phyloP scores from a whole-genome alignment of 2,329 filamentous ascomycete genomes.

The Penicillium capsulatum region DNA sequence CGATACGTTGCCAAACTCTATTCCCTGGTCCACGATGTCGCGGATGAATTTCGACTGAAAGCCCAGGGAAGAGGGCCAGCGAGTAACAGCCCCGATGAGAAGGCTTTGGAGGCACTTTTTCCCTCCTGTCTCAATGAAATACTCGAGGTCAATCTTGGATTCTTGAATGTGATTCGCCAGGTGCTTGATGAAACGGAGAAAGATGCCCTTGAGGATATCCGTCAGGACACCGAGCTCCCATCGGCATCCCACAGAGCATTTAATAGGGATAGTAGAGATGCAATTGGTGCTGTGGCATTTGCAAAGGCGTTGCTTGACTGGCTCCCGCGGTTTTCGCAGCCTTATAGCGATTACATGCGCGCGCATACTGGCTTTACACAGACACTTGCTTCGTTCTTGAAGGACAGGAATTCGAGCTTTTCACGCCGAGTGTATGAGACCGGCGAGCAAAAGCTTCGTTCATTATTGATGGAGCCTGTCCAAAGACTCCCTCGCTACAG shows the following conservation, averaged over 20 bases:
- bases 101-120: slow-evolving; percentile 72
- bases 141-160: slow-evolving; percentile 72
- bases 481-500: slow-evolving; percentile 92
- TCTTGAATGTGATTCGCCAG: slow-evolving; percentile 69
- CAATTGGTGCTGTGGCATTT: slow-evolving; percentile 72
- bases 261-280: slow-evolving; percentile 56
- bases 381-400: slow-evolving; percentile 72
- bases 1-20: slow-evolving; percentile 86
- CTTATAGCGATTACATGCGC: slow-evolving; percentile 89
- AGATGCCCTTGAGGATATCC: slow-evolving; percentile 71
- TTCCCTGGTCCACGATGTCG: slow-evolving; percentile 75
- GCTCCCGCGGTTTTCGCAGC: slow-evolving; percentile 88
- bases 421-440: slow-evolving; percentile 73
- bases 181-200: slow-evolving; percentile 81
- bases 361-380: slow-evolving; percentile 83
- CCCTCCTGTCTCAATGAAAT: slow-evolving; percentile 77
- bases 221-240: slow-evolving; percentile 52
- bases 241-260: slow-evolving; percentile 37
- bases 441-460: slow-evolving; percentile 86
- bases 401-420: slow-evolving; percentile 73
- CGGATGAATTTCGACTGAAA: slow-evolving; percentile 71
- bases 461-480: slow-evolving; percentile 90
- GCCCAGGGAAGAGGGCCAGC: slow-evolving; percentile 55
- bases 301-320: slow-evolving; percentile 80
- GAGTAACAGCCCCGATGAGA: slow-evolving; percentile 67